Evolutionary conservation across 352 stramenopile genomes (phyloP).

Genomic region (Phytophthora cajani): DNA sequence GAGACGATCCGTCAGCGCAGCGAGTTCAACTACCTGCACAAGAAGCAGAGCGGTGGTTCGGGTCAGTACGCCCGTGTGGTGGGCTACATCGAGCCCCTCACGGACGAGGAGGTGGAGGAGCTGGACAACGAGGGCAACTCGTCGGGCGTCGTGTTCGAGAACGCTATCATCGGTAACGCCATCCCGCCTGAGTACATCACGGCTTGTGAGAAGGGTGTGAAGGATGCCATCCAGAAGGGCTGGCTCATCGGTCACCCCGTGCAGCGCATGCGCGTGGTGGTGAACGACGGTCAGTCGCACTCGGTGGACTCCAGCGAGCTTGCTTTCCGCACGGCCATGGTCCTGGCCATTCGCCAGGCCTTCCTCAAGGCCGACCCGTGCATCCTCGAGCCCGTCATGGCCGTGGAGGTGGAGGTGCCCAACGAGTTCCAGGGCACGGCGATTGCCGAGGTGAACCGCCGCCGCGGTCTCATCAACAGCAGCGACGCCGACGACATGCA

Average conservation of each 20-base stretch:
- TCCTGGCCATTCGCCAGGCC: conserved; percentile 94
- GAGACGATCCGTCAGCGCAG: conserved; percentile 95
- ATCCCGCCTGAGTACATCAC: conserved; percentile 99
- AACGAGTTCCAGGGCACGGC: conserved; percentile 97
- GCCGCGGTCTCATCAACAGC: conserved; percentile 96
- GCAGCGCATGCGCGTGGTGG: conserved; percentile 82
- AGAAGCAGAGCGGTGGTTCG: conserved; percentile 98
- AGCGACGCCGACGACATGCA: conserved; percentile 96
- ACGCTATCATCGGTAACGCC: conserved; percentile 97
- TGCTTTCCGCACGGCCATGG: conserved; percentile 97
- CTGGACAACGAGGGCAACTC: conserved; percentile 38
- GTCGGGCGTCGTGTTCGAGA: conserved; percentile 95
- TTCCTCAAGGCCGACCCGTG: conserved; percentile 93
- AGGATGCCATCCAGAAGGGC: conserved; percentile 96
- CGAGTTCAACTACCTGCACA: conserved; percentile 99
- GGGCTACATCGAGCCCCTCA: conserved; percentile 98
- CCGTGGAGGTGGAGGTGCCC: conserved; percentile 93
- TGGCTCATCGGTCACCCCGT: conserved; percentile 97
- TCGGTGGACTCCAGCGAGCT: conserved; percentile 98
- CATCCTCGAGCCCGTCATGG: conserved; percentile 98
- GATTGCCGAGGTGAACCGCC: conserved; percentile 94
- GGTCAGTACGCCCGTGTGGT: conserved; percentile 98
- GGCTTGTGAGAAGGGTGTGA: conserved; percentile 97
- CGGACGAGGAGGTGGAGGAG: conserved; percentile 76
- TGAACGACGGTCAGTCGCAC: conserved; percentile 95